A percentile compares a stretch with the other conserved stretches of the same genome.
Evolutionary conservation across 805 yeast genomes (phyloP).

Genomic region (Wickerhamomyces silvicola): DNA sequence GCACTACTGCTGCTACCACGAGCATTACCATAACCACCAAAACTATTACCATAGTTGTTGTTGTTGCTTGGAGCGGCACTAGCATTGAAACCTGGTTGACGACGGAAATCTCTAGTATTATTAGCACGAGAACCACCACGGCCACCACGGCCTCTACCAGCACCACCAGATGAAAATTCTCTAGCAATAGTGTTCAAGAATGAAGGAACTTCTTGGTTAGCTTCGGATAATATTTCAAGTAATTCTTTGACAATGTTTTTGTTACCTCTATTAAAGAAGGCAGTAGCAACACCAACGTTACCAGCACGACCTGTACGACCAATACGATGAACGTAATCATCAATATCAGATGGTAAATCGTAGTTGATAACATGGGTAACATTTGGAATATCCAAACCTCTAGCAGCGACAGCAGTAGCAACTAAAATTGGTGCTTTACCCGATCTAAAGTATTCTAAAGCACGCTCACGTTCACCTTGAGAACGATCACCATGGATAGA

Average conservation of each 20-base stretch:
- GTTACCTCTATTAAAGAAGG: conserved; percentile 96
- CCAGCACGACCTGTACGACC: conserved; percentile 99
- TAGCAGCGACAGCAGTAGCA: conserved; percentile 99
- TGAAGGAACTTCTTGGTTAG: conserved; percentile 95
- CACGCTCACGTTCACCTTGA: conserved; percentile 96
- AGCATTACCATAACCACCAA: conserved; percentile 12
- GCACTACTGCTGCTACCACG: conserved; percentile 7
- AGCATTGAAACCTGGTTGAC: conserved; percentile 24
- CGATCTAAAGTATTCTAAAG: conserved; percentile 85
- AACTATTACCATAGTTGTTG: conserved; percentile 6
- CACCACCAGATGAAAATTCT: conserved; percentile 57
- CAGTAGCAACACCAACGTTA: conserved; percentile 96
- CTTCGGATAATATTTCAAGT: conserved; percentile 82
- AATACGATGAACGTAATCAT: conserved; percentile 98
- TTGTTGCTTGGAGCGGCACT: conserved; percentile 18
- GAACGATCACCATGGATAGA: conserved; percentile 99
- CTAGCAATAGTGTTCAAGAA: conserved; percentile 77
- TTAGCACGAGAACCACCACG: conserved; percentile 36
- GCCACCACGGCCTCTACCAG: conserved; percentile 53
- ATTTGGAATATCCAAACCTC: conserved; percentile 99
- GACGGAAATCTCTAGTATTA: conserved; percentile 47
- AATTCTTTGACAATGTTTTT: conserved; percentile 82
- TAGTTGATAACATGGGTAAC: conserved; percentile 97
- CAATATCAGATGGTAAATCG: conserved; percentile 94
- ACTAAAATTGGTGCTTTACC: conserved; percentile 93